Evolutionary conservation across 2,329 filamentous ascomycete species (phyloP), one percentile per base, ranked within the genome.

Genomic region (Phialophora verrucosa): DNA sequence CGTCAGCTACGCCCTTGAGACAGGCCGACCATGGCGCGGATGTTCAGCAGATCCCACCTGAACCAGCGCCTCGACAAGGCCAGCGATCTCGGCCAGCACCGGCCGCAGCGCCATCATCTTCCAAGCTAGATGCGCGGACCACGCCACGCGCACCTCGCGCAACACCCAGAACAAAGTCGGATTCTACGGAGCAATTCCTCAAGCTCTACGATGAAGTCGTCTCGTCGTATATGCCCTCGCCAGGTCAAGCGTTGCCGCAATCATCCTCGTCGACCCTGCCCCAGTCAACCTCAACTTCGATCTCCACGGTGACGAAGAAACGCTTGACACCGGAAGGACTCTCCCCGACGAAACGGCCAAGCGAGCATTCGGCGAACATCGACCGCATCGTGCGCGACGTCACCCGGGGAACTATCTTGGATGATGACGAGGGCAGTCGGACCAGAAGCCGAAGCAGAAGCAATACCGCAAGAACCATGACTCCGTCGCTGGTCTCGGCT

Each of bases 201-300:
- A 31, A 47, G 11, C 44, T 59, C 12, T 59, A 59, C 57, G 57
- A 50, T 35, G 47, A 61, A 20, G 23, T 53, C n/a, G 27, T 59
- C 42, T 23, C n/a, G 17, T 27, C 38, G n/a, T 50, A 49, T 23
- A 14, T 29, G 27, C 42, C 17, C 3, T 27, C 53, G 27, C 14
- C 53, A 29, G 29, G 17, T 59, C 44, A 44, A n/a, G 14, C 7
- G 23, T n/a, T 20, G 7, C 10, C n/a, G 42, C 42, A 47, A 35
- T 25, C 7, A 44, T n/a, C 14, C 17, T 8, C 38, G 17, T n/a
- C 14, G 38, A 44, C 14, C 14, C 38, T 44, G 6, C 17, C 38
- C 2, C 38, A 44, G 6, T 44, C 38, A n/a, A 44, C 38, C 38
- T n/a, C 38, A 17, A 44, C 38, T 7, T 12, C 42, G 4, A 11